These are phyloP conservation scores for Xylariaceae sp. DNA, from an alignment of 2,329 filamentous ascomycete species.

Conservation along the genomic window DNA sequence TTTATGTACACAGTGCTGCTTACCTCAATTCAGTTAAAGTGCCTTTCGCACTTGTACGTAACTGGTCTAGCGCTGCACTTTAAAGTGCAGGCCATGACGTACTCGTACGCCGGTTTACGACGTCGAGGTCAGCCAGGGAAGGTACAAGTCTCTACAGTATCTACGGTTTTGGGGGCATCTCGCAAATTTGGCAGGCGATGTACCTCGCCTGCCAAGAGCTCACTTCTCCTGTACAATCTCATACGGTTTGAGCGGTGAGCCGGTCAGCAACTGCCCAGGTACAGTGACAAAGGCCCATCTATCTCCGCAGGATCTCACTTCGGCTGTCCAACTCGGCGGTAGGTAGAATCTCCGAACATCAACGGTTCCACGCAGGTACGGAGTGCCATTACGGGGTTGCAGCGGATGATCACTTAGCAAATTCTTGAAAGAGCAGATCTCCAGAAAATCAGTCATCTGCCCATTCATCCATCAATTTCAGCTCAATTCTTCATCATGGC, in stretches of 20 bases:
- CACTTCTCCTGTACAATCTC: not conserved
- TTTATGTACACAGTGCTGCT: too few species aligned
- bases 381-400: not conserved
- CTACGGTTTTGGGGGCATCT: not conserved
- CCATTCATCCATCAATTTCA: constrained; percentile 1
- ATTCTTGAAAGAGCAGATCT: not conserved
- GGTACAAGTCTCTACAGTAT: not conserved
- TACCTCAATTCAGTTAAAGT: too few species aligned
- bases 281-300: not conserved
- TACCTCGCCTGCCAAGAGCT: too few species aligned
- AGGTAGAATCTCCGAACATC: not conserved
- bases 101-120: too few species aligned
- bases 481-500: constrained; percentile 20
- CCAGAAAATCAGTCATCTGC: not conserved
- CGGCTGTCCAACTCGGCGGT: too few species aligned
- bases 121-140: too few species aligned
- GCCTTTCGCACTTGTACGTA: too few species aligned
- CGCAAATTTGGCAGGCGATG: too few species aligned
- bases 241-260: not conserved
- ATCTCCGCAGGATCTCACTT: too few species aligned
- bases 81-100: too few species aligned
- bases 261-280: not conserved
- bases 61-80: too few species aligned
- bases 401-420: not conserved
- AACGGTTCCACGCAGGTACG: not conserved